Evolutionary conservation across 805 yeast genomes (phyloP), one percentile per base, ranked within the genome.

Genomic region (Myxozyma kluyveri): DNA sequence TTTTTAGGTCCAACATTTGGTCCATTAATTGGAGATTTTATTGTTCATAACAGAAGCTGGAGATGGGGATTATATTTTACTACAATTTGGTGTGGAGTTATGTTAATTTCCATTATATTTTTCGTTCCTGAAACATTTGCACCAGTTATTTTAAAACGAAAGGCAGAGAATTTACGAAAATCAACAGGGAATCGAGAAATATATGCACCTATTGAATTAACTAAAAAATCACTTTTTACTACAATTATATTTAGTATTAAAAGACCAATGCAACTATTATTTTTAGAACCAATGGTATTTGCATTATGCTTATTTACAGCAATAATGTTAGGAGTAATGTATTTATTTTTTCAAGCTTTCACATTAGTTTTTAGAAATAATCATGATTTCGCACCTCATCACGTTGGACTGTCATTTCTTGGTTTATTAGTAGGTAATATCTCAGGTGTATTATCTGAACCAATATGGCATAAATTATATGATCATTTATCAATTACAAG

Each of bases 121-220:
- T 63, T 76, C 19, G 78, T 88, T 26, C 95, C 95, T 18, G 96
- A 88, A 71, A 88, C 96, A 18, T 86, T 83, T 68, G 86, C 93
- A 2, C 96, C 96, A 6, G 88, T 82, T 6, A 82, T 88, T 49
- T 72, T 86, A 55, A 83, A 81, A 63, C 75, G 65, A 46, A 79
- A 83, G 66, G 95, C 96, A 21, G 70, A 69, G 52, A 75, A 70
- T 63, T 64, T 86, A 57, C 80, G 95, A 17, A 61, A 61, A 35
- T 54, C 53, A 10, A 70, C 75, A 1, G 76, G 75, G 1, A 72
- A 75, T 55, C 47, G 61, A 6, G 56, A 64, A 4, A 65, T 65
- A 31, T 72, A 66, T 54, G 78, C 80, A 4, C 75, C 78, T 0
- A 48, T 72, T 17, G 81, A 77, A 46, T 63, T 54, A 43, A 33